Percentiles rank a stretch among this genome's conserved stretches.
Evolutionary conservation across 2,329 filamentous ascomycete genomes (phyloP).

Genomic region (Zasmidium angulare): DNA sequence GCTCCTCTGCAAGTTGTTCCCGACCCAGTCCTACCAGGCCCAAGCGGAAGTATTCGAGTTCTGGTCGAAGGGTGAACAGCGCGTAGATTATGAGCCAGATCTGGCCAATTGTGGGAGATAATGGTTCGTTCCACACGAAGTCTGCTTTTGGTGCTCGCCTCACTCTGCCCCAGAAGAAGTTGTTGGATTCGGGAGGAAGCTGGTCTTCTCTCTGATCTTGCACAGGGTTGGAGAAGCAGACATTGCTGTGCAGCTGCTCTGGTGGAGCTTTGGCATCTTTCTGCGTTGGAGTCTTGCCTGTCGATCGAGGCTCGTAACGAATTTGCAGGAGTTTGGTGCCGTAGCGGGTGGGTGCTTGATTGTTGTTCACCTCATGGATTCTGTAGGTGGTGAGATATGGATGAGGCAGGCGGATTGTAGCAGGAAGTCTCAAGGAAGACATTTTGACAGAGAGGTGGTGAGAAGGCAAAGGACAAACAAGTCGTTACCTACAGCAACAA

Average conservation of each 20-base stretch:
- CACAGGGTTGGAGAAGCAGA: slow-evolving; percentile 31
- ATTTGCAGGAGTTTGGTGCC: slow-evolving; percentile 15
- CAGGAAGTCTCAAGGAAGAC: slow-evolving; percentile 7
- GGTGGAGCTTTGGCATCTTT: slow-evolving; percentile 11
- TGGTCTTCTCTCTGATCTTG: slow-evolving; percentile 23
- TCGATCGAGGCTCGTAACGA: slow-evolving; percentile 8
- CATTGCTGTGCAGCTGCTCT: slow-evolving; percentile 41
- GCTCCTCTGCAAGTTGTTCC: slow-evolving; percentile 40
- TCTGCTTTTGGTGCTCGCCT: slow-evolving; percentile 44
- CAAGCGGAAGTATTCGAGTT: slow-evolving; percentile 47
- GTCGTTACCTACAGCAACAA: neutral
- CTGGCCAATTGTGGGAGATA: slow-evolving; percentile 44
- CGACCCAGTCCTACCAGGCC: slow-evolving; percentile 40
- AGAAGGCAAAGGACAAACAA: neutral
- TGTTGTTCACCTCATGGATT: slow-evolving; percentile 29
- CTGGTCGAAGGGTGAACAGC: slow-evolving; percentile 45
- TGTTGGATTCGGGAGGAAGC: slow-evolving; percentile 30
- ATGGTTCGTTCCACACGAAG: slow-evolving; percentile 42
- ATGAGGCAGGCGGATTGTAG: slow-evolving; percentile 39
- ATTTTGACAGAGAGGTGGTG: neutral
- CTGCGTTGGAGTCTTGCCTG: slow-evolving; percentile 8
- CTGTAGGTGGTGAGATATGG: slow-evolving; percentile 48
- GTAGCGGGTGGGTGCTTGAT: slow-evolving; percentile 30
- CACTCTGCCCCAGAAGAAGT: slow-evolving; percentile 45
- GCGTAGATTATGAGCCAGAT: slow-evolving; percentile 50